Base-by-base conservation (phyloP, 768 basidiomycete species). In the Auriculariales sp. region DNA sequence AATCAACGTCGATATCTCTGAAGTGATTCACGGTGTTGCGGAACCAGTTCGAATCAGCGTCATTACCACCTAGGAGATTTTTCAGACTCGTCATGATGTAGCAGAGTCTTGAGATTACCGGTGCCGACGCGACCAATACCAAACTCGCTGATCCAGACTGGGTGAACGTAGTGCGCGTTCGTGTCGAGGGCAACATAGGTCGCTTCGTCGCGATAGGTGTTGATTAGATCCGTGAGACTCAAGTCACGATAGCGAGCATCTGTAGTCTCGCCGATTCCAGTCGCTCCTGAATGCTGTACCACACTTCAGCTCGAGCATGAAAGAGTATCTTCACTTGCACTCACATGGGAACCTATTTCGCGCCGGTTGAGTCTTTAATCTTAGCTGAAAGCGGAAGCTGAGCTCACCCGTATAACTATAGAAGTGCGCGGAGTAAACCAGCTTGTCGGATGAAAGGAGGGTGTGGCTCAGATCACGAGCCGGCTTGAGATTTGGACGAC, bases 391-490 rank as follows among this genome's bases (percentile, higher is more conserved):
- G n/a, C n/a, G n/a, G n/a, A n/a, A n/a, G n/a, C n/a, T n/a, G n/a
- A n/a, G n/a, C 29, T 46, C 46, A n/a, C 51, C 51, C 5, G 51
- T 52, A 22, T 52, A 52, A 15, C 17, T n/a, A 30, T 52, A 52
- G 33, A 52, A 52, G 30, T 52, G 51, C 3, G 51, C 51, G 19
- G 51, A 47, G 34, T 52, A 52, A 6, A 52, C 51, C 31, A 52
- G 46, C 46, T 52, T 52, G 51, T 52, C 31, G 30, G 46, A 35
- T 7, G 25, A n/a, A 15, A 48, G 27, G 24, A 52, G 51, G 11
- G 46, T 48, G 33, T 52, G 51, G 51, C 46, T 47, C 30, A 52
- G 28, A n/a, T 17, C 10, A n/a, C 25, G 22, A 4, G 47, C 51
- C 29, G 22, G 22, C 11, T 3, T 4, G 29, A 52, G 51, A n/a